Evolutionary conservation across 108 stramenopile genomes (phyloP), one percentile per base, ranked within the genome.

Genomic region (Nitzschia palea): DNA sequence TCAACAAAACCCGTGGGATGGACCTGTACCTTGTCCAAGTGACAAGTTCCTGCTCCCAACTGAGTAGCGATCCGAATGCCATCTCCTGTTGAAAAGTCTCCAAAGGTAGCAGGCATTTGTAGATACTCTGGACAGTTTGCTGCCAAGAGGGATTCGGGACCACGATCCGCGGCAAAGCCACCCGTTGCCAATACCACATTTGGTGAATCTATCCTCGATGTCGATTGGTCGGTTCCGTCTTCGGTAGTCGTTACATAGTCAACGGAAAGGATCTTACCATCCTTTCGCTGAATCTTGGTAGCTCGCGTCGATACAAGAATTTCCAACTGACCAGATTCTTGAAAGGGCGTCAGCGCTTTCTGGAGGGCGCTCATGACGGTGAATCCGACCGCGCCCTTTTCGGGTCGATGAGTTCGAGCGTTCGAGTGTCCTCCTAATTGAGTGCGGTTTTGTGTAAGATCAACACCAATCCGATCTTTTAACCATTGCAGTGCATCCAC

Each of bases 1-100:
- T 96, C 92, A 2, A 97, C 87, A 68, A 95, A 94, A 22, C 93
- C 94, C 22, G 97, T 98, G 18, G 97, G 97, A 67, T 98, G 97
- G 12, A 98, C 65, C 77, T 98, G 96, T 6, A 94, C 85, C 67
- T 93, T 81, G 26, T 94, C 93, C 96, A 97, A 94, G 55, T 91
- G 91, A 28, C 94, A 78, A 12, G 81, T 73, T 20, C 74, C 84
- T 0, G 95, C 97, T 17, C 94, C 95, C 29, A 87, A 56, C 3
- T 3, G 4, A 27, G 66, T 55, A 5, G 66, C 53, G 8, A 67
- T 31, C 27, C 55, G 10, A n/a, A 67, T 30, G 25, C 90, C 93
- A 71, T 91, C 90, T 23, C 93, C 93, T 1, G 90, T 91, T 14
- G 90, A 86, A 47, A 89, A 90, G 37, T 78, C 80, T 31, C 94